Conservation (phyloP, 2,329 filamentous ascomycete genomes). For the Neofusicoccum parvum region DNA sequence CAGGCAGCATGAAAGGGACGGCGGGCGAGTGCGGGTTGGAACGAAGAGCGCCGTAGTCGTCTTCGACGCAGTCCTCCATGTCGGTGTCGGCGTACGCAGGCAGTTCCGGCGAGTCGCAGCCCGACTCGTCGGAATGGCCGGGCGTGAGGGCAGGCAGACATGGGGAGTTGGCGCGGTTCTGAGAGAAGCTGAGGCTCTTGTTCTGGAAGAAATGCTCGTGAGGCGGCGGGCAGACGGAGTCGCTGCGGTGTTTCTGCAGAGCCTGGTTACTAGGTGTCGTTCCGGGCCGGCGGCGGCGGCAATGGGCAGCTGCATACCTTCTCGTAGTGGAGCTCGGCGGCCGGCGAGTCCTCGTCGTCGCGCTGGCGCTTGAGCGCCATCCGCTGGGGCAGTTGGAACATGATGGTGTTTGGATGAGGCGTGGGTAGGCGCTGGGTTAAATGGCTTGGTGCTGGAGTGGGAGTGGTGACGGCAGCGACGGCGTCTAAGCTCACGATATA, state of each 20-base stretch:
- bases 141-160: slow-evolving; percentile 33
- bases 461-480: not conserved
- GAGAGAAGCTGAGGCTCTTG: slow-evolving; percentile 27
- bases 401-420: not conserved
- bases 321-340: not conserved
- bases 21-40: slow-evolving; percentile 41
- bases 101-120: slow-evolving; percentile 32
- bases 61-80: slow-evolving; percentile 35
- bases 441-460: not conserved
- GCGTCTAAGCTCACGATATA: slow-evolving; percentile 17
- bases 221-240: slow-evolving; percentile 22
- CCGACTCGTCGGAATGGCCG: slow-evolving; percentile 31
- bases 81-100: slow-evolving; percentile 37
- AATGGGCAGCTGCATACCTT: not conserved
- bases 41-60: slow-evolving; percentile 32
- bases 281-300: not conserved
- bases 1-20: slow-evolving; percentile 35
- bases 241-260: slow-evolving; percentile 12
- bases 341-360: not conserved
- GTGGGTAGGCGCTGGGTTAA: slow-evolving; percentile 1
- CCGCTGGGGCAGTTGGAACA: slow-evolving; percentile 17
- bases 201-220: slow-evolving; percentile 26
- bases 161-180: slow-evolving; percentile 33
- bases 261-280: not conserved
- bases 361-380: slow-evolving; percentile 13